phyloP scores from a whole-genome alignment of 352 stramenopile species.

The Phytophthora tubulina region DNA sequence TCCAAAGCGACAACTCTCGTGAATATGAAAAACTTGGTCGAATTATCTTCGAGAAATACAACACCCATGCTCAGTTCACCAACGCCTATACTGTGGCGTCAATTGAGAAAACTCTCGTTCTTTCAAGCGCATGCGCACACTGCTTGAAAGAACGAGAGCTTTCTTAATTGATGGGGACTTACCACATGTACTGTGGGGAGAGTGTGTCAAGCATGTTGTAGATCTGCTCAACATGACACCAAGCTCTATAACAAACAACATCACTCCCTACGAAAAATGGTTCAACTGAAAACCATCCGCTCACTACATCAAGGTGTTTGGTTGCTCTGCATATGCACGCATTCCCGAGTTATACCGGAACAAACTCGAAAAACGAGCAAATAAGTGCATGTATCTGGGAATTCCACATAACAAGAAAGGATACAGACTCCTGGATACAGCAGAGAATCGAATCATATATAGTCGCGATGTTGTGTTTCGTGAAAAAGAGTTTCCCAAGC shows the following conservation, averaged over 20 bases:
- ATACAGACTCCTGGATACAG: slow-evolving; percentile 7
- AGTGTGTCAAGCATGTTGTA: neutral
- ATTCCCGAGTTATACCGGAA: neutral
- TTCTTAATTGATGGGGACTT: neutral
- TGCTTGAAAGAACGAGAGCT: too few relatives aligned
- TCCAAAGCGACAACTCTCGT: too few relatives aligned
- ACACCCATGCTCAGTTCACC: too few relatives aligned
- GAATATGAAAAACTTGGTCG: too few relatives aligned
- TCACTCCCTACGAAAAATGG: slow-evolving; percentile 3
- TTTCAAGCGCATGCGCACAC: too few relatives aligned
- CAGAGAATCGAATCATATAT: slow-evolving; percentile 9
- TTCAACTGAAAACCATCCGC: slow-evolving; percentile 3
- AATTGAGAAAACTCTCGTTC: too few relatives aligned
- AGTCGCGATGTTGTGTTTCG: slow-evolving; percentile 11
- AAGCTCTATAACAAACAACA: neutral
- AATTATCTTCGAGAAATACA: too few relatives aligned
- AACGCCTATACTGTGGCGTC: too few relatives aligned
- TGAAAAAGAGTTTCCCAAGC: neutral
- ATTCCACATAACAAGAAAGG: neutral
- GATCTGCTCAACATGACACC: slow-evolving; percentile 5
- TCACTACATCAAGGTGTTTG: slow-evolving; percentile 15
- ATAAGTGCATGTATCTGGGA: slow-evolving; percentile 11
- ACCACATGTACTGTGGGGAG: neutral
- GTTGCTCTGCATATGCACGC: slow-evolving; percentile 3
- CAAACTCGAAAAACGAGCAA: slow-evolving; percentile 7